Evolutionary conservation across 2,329 filamentous ascomycete species (phyloP).

Genomic region (Graphilbum ipis-grandicollis): DNA sequence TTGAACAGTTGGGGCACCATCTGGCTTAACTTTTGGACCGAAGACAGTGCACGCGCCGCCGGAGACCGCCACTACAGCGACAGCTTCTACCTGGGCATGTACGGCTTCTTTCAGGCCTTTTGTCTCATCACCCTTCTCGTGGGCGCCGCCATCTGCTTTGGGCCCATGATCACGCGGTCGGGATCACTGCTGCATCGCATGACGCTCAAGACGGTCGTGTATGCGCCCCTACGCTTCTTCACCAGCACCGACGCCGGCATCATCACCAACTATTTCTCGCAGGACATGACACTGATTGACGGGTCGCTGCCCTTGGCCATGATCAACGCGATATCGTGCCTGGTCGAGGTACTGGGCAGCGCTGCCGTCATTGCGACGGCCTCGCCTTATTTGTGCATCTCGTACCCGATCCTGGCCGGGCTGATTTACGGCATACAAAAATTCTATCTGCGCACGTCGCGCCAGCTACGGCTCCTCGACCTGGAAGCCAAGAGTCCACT

Average conservation of each 20-base stretch:
- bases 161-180: constrained; percentile 8
- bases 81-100: constrained; percentile 15
- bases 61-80: constrained; percentile 6
- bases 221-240: constrained; percentile 17
- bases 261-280: constrained; percentile 22
- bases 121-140: constrained; percentile 9
- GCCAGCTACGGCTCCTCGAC: constrained; percentile 42
- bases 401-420: constrained; percentile 29
- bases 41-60: constrained; percentile 4
- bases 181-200: constrained; percentile 13
- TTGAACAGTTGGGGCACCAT: constrained; percentile 12
- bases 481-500: constrained; percentile 43
- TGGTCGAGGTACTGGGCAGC: constrained; percentile 10
- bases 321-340: constrained; percentile 10
- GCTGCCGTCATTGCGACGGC: constrained; percentile 14
- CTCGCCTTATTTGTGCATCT: constrained; percentile 16
- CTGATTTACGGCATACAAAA: constrained; percentile 33
- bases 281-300: constrained; percentile 24
- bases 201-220: constrained; percentile 16
- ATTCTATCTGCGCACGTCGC: constrained; percentile 41
- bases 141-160: constrained; percentile 9
- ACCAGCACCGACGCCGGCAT: constrained; percentile 18
- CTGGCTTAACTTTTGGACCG: constrained; percentile 16
- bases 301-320: constrained; percentile 18
- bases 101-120: constrained; percentile 11